Conservation (phyloP, 331 rosid genomes). For the Acacia pycnantha region DNA sequence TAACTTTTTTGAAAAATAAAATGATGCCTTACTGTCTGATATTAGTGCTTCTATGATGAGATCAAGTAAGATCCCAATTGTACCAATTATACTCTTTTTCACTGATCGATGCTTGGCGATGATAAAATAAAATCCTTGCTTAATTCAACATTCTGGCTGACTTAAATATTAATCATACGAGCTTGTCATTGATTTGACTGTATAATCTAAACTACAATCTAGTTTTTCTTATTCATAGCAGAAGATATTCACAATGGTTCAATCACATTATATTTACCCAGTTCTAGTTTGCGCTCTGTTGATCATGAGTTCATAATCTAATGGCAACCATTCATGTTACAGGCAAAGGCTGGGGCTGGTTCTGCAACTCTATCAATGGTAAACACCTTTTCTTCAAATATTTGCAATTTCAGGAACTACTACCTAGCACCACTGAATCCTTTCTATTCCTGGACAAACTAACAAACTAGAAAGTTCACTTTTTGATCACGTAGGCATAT, state of each 20-base stretch:
- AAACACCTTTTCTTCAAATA: neutral
- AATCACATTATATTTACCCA: neutral
- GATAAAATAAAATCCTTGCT: neutral
- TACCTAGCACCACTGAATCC: neutral
- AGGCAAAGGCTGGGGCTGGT: slow-evolving; percentile 99
- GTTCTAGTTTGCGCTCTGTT: neutral
- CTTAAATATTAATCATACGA: neutral
- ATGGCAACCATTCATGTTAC: slow-evolving; percentile 28
- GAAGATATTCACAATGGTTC: neutral
- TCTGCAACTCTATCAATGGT: slow-evolving; percentile 99
- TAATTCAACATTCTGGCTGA: neutral
- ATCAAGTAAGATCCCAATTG: neutral
- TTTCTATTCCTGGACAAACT: neutral
- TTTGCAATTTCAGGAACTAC: neutral
- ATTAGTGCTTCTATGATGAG: neutral
- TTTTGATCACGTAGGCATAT: slow-evolving; percentile 53
- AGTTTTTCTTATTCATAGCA: neutral
- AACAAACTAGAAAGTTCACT: slow-evolving; percentile 6
- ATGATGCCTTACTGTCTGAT: neutral
- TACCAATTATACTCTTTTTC: neutral
- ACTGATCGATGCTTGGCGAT: neutral
- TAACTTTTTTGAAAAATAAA: neutral
- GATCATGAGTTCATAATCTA: slow-evolving; percentile 10
- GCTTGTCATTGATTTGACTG: neutral
- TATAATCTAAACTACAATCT: neutral